Evolutionary conservation across 129 eudicot species (phyloP).

Genomic region (Flaveria linearis): DNA sequence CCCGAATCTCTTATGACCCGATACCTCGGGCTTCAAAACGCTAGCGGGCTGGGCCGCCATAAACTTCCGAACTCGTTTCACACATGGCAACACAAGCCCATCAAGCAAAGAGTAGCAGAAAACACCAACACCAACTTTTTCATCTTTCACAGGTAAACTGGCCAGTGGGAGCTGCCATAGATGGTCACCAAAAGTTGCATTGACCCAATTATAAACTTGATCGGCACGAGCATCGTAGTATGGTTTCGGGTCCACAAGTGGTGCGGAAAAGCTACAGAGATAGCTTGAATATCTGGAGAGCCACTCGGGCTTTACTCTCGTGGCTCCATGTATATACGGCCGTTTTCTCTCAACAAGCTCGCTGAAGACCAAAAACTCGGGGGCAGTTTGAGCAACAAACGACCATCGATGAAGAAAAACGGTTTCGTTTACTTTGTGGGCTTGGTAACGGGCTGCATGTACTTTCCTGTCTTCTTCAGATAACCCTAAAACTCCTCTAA

Average conservation of each 20-base stretch:
- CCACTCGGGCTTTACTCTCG: constrained; percentile 78
- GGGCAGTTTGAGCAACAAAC: constrained; percentile 56
- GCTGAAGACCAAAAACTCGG: constrained; percentile 75
- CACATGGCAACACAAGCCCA: constrained; percentile 75
- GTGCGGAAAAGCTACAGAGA: constrained; percentile 67
- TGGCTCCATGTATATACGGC: constrained; percentile 85
- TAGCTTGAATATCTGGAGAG: constrained; percentile 62
- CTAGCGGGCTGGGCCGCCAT: constrained; percentile 62
- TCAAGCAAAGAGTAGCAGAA: constrained; percentile 83
- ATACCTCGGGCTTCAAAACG: constrained; percentile 61
- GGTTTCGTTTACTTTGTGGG: constrained; percentile 57
- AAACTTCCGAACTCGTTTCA: constrained; percentile 43
- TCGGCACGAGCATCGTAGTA: constrained; percentile 66
- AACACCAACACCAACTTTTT: constrained; percentile 45
- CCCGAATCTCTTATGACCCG: constrained; percentile 70
- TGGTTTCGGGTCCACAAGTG: constrained; percentile 74
- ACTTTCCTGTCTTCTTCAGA: constrained; percentile 64
- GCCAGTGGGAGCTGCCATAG: constrained; percentile 77
- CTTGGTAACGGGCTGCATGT: constrained; percentile 65
- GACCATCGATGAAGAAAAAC: constrained; percentile 85
- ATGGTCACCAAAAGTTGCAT: constrained; percentile 63
- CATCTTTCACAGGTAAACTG: constrained; percentile 60
- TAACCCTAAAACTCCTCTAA: constrained; percentile 36
- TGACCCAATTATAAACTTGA: constrained; percentile 56
- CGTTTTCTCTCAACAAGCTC: constrained; percentile 66